Evolutionary conservation across 495 filamentous ascomycete species (phyloP), one percentile per base, ranked within the genome.

Genomic region (Aspergillus incahuasiensis): DNA sequence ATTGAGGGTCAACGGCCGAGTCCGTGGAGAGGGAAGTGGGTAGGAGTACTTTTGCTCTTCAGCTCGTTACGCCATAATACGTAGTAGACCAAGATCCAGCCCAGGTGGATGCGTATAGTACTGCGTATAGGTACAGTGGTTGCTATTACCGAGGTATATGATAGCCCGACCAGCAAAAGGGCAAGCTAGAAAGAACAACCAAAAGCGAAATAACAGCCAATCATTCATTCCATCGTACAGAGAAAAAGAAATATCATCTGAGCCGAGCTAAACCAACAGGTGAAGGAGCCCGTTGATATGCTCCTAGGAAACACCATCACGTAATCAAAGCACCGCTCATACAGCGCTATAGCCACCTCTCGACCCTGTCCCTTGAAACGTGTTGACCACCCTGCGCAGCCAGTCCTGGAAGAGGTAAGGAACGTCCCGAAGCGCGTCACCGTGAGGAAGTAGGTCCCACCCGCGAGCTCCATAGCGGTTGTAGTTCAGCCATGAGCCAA

Each of bases 401-500:
- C 88, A 97, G 71, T 98, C 94, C 71, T 90, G 89, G 52, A 96
- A 71, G 39, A 98, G 76, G 65, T 97, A 98, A 7, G 94, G 95
- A 3, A 97, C 63, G 58, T 98, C 94, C 49, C 92, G 83, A 63
- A 98, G 86, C 12, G 89, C 88, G 68, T 98, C 94, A 52, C 88
- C 85, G 68, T 97, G 95, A 0, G 94, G 94, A 11, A 97, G 80
- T 12, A 97, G 80, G 61, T 97, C 94, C 94, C 91, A 97, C 52
- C 94, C 94, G 19, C 94, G 81, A 41, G 91, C 91, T 22, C 91
- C 92, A 68, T 95, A 95, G 54, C 91, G 90, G 77, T 90, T 97
- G 79, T 97, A 97, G 76, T 97, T 97, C 61, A 97, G 85, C 94
- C 94, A 98, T 20, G 91, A 95, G 64, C 91, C 91, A 64, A 97